phyloP scores from a whole-genome alignment of 1,284 basidiomycete species.

The Pterulicium gracile region DNA sequence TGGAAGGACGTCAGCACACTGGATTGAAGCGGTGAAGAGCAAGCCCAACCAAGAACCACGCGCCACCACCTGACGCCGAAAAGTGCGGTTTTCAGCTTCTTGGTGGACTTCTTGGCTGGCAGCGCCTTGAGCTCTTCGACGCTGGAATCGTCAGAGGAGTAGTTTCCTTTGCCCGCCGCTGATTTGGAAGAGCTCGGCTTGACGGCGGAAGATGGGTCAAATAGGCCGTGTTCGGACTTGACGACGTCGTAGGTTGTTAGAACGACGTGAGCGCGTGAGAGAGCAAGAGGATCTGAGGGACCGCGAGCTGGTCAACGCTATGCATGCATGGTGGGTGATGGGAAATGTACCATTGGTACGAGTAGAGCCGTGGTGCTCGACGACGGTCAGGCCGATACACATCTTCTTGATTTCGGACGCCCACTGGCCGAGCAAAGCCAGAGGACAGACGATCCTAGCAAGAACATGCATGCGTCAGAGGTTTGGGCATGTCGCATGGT shows the following conservation, averaged over 20 bases:
- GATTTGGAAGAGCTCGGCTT: neutral
- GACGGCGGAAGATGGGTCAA: neutral
- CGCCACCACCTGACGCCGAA: slow-evolving; percentile 1
- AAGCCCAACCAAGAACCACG: neutral
- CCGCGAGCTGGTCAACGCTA: slow-evolving; percentile 4
- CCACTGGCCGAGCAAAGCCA: slow-evolving; percentile 89
- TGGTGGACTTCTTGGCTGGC: neutral
- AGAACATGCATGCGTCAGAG: slow-evolving; percentile 12
- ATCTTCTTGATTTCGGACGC: slow-evolving; percentile 78
- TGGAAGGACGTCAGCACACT: neutral
- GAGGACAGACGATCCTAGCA: slow-evolving; percentile 67
- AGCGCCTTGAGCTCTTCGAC: neutral
- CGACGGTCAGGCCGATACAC: slow-evolving; percentile 57
- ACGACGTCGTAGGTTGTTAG: slow-evolving; percentile 79
- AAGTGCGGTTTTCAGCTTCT: neutral
- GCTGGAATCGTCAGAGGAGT: neutral
- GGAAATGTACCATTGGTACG: slow-evolving; percentile 50
- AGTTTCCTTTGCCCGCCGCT: neutral
- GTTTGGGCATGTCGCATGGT: too few species aligned
- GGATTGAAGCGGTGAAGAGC: neutral
- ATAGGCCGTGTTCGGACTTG: slow-evolving; percentile 54
- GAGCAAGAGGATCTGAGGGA: slow-evolving; percentile 40
- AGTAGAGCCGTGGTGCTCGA: slow-evolving; percentile 73
- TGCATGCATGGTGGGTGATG: neutral
- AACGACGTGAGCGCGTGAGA: slow-evolving; percentile 66